Percentiles rank a stretch among this genome's conserved stretches.
These are phyloP conservation scores for Xanthoconium purpureum DNA, from an alignment of 768 basidiomycete species.

Conservation along the genomic window DNA sequence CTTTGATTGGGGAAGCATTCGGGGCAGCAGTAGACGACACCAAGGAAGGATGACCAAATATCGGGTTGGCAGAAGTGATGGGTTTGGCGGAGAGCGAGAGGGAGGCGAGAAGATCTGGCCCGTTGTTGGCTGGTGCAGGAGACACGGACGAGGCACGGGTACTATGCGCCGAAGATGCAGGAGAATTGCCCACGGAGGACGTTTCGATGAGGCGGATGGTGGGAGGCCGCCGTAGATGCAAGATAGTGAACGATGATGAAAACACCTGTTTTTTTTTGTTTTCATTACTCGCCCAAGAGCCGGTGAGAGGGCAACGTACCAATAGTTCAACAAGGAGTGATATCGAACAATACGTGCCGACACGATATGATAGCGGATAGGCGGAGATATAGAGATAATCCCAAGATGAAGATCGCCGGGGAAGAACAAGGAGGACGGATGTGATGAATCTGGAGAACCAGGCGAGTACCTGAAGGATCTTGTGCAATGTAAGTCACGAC, in stretches of 20 bases:
- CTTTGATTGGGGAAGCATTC: constrained; percentile 27
- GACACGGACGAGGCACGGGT: constrained; percentile 29
- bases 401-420: constrained; percentile 39
- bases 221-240: constrained; percentile 68
- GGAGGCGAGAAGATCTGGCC: constrained; percentile 60
- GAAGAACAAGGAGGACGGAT: constrained; percentile 41
- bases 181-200: constrained; percentile 42
- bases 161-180: constrained; percentile 26
- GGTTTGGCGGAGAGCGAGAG: constrained; percentile 67
- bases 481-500: constrained; percentile 2
- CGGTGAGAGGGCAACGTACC: constrained; percentile 39
- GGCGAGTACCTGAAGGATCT: constrained; percentile 57
- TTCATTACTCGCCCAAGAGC: background rate
- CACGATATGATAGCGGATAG: constrained; percentile 34
- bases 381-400: constrained; percentile 38
- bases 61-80: constrained; percentile 43
- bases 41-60: constrained; percentile 73
- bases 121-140: constrained; percentile 25
- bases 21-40: constrained; percentile 22
- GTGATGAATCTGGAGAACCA: constrained; percentile 60
- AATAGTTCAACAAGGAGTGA: constrained; percentile 50
- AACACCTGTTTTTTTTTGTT: constrained; percentile 41
- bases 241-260: constrained; percentile 47
- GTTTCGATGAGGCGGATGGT: constrained; percentile 67
- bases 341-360: constrained; percentile 46